phyloP scores from a whole-genome alignment of 768 basidiomycete genomes.

The Lactarius quietus region DNA sequence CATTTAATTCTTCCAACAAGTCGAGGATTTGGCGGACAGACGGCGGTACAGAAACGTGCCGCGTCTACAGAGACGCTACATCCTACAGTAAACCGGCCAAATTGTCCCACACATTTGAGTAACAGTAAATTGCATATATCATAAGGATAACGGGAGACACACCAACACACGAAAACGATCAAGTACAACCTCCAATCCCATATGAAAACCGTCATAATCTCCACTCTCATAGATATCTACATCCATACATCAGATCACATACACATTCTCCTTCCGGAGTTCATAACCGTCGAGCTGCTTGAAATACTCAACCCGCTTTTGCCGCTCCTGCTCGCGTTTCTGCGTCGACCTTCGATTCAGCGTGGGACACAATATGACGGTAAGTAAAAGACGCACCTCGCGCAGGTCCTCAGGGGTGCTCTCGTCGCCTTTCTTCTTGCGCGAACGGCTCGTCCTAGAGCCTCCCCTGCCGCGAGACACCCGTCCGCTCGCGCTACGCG shows the following conservation, averaged over 20 bases:
- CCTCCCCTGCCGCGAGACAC: conserved; percentile 3
- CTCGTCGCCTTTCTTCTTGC: conserved; percentile 24
- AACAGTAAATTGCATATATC: background rate
- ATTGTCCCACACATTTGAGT: background rate
- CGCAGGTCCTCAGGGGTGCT: conserved; percentile 27
- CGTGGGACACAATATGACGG: background rate
- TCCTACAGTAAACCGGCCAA: too few species aligned
- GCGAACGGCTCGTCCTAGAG: conserved; percentile 8
- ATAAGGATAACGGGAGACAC: background rate
- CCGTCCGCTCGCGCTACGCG: background rate
- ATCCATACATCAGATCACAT: conserved; percentile 23
- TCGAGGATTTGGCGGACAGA: too few species aligned
- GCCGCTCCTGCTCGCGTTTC: conserved; percentile 22
- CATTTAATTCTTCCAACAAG: too few species aligned
- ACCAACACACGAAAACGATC: background rate
- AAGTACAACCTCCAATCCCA: background rate
- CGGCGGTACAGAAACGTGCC: too few species aligned
- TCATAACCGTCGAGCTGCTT: conserved; percentile 26
- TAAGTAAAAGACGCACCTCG: conserved; percentile 15
- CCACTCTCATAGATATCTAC: conserved; percentile 7
- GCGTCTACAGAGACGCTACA: too few species aligned
- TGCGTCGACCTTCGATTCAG: background rate
- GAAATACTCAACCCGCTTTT: conserved; percentile 25
- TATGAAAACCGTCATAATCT: background rate
- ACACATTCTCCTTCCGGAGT: conserved; percentile 25